Percentiles rank a stretch among this genome's conserved stretches.
These are phyloP conservation scores for Paecilomyces dactylethromorphus DNA, from an alignment of 2,329 filamentous ascomycete species.

Conservation along the genomic window DNA sequence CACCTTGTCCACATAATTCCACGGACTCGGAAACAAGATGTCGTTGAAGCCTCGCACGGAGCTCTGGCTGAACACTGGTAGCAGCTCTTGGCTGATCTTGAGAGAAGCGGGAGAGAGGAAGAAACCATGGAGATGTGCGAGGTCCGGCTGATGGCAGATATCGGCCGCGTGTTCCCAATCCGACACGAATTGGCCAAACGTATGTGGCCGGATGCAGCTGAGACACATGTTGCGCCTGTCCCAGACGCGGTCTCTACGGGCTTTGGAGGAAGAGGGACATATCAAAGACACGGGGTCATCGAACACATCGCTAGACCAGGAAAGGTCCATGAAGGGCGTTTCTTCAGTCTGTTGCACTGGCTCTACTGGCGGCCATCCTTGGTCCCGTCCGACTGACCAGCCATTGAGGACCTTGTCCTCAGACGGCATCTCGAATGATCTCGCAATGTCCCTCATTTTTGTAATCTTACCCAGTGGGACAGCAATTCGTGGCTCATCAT, in stretches of 20 bases:
- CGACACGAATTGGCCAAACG: slow-evolving; percentile 58
- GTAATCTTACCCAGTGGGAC: slow-evolving; percentile 44
- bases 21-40: slow-evolving; percentile 63
- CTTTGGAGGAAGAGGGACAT: slow-evolving; percentile 58
- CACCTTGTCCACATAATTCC: slow-evolving; percentile 56
- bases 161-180: slow-evolving; percentile 61
- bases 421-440: slow-evolving; percentile 9
- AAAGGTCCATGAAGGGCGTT: slow-evolving; percentile 33
- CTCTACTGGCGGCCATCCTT: slow-evolving; percentile 32
- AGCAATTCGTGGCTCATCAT: slow-evolving; percentile 53
- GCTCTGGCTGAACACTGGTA: slow-evolving; percentile 70
- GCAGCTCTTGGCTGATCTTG: slow-evolving; percentile 56
- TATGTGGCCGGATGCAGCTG: slow-evolving; percentile 57
- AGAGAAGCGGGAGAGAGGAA: slow-evolving; percentile 59
- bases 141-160: slow-evolving; percentile 70
- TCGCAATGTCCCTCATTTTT: slow-evolving; percentile 24
- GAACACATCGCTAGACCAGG: slow-evolving; percentile 32
- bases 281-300: slow-evolving; percentile 41
- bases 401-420: slow-evolving; percentile 15
- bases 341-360: slow-evolving; percentile 24
- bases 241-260: slow-evolving; percentile 55
- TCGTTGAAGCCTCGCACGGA: slow-evolving; percentile 69
- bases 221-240: slow-evolving; percentile 59
- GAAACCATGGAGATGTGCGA: slow-evolving; percentile 64
- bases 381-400: slow-evolving; percentile 32